phyloP scores from a whole-genome alignment of 2,329 filamentous ascomycete species.

The Fusarium anguioides region DNA sequence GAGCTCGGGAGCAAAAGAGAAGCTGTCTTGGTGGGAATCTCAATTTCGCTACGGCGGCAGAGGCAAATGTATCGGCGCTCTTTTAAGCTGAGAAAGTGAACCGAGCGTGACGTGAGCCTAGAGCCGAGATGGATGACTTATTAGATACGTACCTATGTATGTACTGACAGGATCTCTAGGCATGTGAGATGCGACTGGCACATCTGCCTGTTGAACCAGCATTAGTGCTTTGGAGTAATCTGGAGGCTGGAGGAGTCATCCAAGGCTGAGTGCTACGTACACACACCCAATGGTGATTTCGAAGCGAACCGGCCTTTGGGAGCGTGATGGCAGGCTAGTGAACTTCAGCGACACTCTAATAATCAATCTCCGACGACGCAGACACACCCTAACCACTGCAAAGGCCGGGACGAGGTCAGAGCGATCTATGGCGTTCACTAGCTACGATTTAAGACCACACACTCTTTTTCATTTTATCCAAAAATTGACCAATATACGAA shows the following conservation, averaged over 20 bases:
- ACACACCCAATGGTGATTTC: neutral
- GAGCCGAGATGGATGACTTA: conserved; percentile 19
- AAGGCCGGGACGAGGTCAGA: conserved; percentile 17
- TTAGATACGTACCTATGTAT: neutral
- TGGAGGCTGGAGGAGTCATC: conserved; percentile 7
- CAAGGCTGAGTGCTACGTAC: conserved; percentile 8
- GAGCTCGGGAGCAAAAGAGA: conserved; percentile 10
- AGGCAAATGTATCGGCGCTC: conserved; percentile 25
- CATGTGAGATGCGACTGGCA: conserved; percentile 24
- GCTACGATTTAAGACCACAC: conserved; percentile 8
- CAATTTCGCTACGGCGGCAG: conserved; percentile 38
- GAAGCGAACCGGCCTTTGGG: conserved; percentile 3
- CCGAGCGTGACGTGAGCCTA: conserved; percentile 33
- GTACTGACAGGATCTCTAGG: conserved; percentile 14
- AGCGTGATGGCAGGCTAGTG: conserved; percentile 1
- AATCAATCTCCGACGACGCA: conserved; percentile 13
- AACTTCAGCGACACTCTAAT: conserved; percentile 4
- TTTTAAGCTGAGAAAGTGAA: conserved; percentile 15
- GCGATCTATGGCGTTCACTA: conserved; percentile 28
- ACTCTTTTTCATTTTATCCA: conserved; percentile 1
- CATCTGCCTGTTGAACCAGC: conserved; percentile 24
- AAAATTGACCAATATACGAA: conserved; percentile 8
- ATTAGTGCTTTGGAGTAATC: conserved; percentile 29
- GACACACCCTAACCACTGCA: neutral
- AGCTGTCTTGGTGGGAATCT: conserved; percentile 26